Conservation (phyloP, 139 green algal species). For the Asterochloris erici region DNA sequence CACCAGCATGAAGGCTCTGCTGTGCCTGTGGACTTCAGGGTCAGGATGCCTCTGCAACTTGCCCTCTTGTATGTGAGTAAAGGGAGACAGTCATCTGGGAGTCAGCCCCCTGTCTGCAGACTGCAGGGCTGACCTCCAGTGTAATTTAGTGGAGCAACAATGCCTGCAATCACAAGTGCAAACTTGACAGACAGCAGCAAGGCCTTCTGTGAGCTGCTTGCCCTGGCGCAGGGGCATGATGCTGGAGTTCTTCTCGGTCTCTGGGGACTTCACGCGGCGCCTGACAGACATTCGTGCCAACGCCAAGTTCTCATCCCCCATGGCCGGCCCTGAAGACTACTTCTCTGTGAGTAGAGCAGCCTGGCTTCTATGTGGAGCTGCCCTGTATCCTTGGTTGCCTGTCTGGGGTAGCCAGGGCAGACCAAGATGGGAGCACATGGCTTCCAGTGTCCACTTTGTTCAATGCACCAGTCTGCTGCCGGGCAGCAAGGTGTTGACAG, state of each 20-base stretch:
- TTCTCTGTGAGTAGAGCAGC: conserved; percentile 18
- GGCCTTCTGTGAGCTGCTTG: not conserved
- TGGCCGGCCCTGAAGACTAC: conserved; percentile 40
- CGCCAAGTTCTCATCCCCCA: conserved; percentile 72
- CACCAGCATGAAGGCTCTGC: too few species aligned
- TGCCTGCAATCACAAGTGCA: not conserved
- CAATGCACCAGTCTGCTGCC: too few species aligned
- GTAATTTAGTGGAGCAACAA: not conserved
- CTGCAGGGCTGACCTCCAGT: not conserved
- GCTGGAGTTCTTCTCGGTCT: conserved; percentile 75
- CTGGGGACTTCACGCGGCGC: conserved; percentile 86
- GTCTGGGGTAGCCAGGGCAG: too few species aligned
- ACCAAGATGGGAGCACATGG: too few species aligned
- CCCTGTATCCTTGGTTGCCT: too few species aligned
- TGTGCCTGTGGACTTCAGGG: not conserved
- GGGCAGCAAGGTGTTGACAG: too few species aligned
- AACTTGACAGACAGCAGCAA: not conserved
- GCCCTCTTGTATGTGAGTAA: conserved; percentile 9
- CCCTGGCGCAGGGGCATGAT: conserved; percentile 27
- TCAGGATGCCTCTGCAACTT: not conserved
- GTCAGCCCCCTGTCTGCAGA: not conserved
- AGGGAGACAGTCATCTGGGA: not conserved
- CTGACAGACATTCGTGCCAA: conserved; percentile 79
- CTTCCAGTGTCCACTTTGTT: too few species aligned
- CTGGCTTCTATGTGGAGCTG: too few species aligned